These are phyloP conservation scores for Endoconidiophora laricicola DNA, from an alignment of 2,329 filamentous ascomycete genomes.

Conservation along the genomic window DNA sequence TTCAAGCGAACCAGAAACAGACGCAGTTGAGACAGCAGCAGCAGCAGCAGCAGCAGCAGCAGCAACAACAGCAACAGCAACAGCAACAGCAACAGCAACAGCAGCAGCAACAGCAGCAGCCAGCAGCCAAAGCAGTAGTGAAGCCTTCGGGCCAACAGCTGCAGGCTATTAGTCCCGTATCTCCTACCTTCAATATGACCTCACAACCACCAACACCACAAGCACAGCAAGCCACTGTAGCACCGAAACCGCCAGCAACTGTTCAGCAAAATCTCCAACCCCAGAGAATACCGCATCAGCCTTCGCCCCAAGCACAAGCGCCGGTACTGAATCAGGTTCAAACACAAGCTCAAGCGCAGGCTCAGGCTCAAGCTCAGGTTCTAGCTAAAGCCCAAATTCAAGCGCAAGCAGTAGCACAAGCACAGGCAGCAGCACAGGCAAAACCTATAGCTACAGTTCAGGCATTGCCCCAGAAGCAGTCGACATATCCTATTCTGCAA, in stretches of 20 bases:
- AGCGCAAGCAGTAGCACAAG: too few relatives aligned
- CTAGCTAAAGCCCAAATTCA: not conserved
- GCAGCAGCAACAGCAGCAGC: not conserved
- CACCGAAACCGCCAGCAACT: too few relatives aligned
- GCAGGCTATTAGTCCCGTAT: too few relatives aligned
- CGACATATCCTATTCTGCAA: not conserved
- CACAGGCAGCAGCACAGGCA: not conserved
- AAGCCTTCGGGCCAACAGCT: not conserved
- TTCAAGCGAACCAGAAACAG: not conserved
- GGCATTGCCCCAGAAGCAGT: not conserved
- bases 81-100: not conserved
- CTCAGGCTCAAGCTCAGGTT: too few relatives aligned
- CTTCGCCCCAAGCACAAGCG: not conserved
- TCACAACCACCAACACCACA: too few relatives aligned
- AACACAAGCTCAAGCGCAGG: not conserved
- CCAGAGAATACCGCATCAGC: not conserved
- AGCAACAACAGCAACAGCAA: not conserved
- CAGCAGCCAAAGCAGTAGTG: too few relatives aligned
- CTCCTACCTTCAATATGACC: too few relatives aligned
- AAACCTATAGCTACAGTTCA: not conserved
- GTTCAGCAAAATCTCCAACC: constrained; percentile 2
- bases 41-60: constrained; percentile 6
- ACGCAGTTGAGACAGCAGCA: constrained; percentile 1
- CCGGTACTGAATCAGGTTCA: not conserved
- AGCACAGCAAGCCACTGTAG: too few relatives aligned